These are phyloP conservation scores for Arthrobotrys conoides DNA, from an alignment of 2,329 filamentous ascomycete genomes.

Conservation along the genomic window DNA sequence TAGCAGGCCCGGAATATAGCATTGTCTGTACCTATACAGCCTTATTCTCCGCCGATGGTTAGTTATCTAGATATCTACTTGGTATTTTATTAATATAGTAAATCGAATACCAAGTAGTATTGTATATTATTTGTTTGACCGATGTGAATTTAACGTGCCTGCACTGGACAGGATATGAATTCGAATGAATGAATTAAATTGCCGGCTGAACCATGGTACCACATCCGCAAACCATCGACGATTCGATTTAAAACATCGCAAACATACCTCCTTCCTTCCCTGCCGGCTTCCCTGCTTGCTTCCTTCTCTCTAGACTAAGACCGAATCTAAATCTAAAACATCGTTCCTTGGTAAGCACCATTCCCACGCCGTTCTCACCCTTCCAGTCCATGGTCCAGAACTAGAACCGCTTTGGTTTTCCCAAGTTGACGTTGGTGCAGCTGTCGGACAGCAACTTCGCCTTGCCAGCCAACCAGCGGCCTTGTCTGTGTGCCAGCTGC, in stretches of 20 bases:
- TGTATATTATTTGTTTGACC: too few species aligned
- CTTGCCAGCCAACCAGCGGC: conserved; percentile 41
- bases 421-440: conserved; percentile 33
- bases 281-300: background rate
- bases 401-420: conserved; percentile 23
- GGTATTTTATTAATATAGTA: too few species aligned
- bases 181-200: too few species aligned
- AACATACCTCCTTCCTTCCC: conserved; percentile 3
- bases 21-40: too few species aligned
- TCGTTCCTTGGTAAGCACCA: conserved; percentile 22
- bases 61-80: too few species aligned
- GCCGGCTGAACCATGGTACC: too few species aligned
- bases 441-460: conserved; percentile 8
- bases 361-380: background rate
- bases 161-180: too few species aligned
- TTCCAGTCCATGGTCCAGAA: background rate
- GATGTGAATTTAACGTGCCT: too few species aligned
- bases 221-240: background rate
- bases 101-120: too few species aligned
- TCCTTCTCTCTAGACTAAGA: conserved; percentile 4
- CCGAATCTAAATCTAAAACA: background rate
- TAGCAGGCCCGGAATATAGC: too few species aligned
- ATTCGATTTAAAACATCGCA: background rate
- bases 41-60: too few species aligned
- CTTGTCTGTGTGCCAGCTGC: conserved; percentile 20